A percentile compares a stretch with the other conserved stretches of the same genome.
phyloP scores from a whole-genome alignment of 75 land plant species.

The Cupressus sempervirens region DNA sequence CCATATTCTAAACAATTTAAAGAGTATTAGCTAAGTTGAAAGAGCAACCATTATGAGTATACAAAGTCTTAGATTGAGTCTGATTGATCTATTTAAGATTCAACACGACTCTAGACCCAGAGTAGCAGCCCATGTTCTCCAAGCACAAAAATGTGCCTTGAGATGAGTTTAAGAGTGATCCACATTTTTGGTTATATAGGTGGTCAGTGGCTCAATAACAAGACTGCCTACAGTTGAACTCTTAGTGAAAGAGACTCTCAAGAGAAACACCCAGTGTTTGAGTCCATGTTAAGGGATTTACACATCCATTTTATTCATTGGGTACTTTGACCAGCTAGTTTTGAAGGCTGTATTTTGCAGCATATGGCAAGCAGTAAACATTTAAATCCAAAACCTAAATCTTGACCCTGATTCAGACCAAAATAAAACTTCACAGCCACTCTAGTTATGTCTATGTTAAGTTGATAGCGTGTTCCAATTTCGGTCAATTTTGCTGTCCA shows the following conservation, averaged over 20 bases:
- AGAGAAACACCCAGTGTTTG: too few relatives aligned
- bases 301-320: background rate
- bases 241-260: too few relatives aligned
- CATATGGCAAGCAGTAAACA: background rate
- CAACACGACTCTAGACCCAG: too few relatives aligned
- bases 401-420: background rate
- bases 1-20: too few relatives aligned
- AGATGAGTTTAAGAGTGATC: background rate
- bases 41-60: background rate
- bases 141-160: too few relatives aligned
- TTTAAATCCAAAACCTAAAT: background rate
- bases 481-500: background rate
- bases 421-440: background rate
- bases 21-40: background rate
- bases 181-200: background rate
- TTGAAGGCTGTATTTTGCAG: background rate
- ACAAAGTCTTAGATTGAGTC: background rate
- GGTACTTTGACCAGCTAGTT: background rate
- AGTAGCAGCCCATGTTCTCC: background rate
- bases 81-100: too few relatives aligned
- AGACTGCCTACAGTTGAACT: background rate
- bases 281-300: too few relatives aligned
- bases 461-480: background rate
- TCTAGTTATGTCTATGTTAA: background rate
- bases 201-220: background rate